These are phyloP conservation scores for Bruguiera parviflora DNA, from an alignment of 345 rosid genomes.

Conservation along the genomic window DNA sequence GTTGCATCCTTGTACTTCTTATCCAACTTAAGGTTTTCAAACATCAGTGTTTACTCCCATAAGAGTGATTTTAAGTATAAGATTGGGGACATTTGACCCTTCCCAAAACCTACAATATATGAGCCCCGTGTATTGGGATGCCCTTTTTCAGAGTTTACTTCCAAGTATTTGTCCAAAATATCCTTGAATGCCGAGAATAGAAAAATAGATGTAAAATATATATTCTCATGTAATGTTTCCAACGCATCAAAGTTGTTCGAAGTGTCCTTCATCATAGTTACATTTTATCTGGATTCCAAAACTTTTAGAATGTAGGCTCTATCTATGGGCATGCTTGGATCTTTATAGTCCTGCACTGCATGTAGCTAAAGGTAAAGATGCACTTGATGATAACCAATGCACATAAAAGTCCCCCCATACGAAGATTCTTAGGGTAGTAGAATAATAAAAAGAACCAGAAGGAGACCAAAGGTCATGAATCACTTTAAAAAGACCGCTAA, in stretches of 20 bases:
- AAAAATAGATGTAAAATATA: conserved; percentile 8
- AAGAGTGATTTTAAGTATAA: no score
- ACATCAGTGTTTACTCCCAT: conserved; percentile 40
- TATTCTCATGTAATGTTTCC: background rate
- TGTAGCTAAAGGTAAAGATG: conserved; percentile 16
- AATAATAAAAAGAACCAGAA: conserved; percentile 24
- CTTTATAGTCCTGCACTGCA: conserved; percentile 13
- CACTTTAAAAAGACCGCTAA: conserved; percentile 24
- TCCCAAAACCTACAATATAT: no score
- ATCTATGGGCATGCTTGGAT: conserved; percentile 16
- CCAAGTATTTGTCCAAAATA: conserved; percentile 52
- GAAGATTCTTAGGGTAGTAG: conserved; percentile 17
- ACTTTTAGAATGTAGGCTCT: conserved; percentile 16
- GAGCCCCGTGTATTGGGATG: no score
- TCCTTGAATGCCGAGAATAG: conserved; percentile 55
- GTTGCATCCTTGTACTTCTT: conserved; percentile 23
- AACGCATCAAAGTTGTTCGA: conserved; percentile 8
- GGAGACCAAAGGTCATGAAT: conserved; percentile 20
- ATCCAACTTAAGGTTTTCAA: conserved; percentile 26
- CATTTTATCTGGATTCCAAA: conserved; percentile 17
- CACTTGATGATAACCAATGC: conserved; percentile 20
- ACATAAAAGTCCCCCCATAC: conserved; percentile 3
- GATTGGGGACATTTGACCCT: no score
- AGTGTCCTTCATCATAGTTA: background rate
- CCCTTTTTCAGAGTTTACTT: no score